Percentiles rank a stretch among this genome's conserved stretches.
phyloP scores from a whole-genome alignment of 768 basidiomycete genomes.

The Mycena maculata region DNA sequence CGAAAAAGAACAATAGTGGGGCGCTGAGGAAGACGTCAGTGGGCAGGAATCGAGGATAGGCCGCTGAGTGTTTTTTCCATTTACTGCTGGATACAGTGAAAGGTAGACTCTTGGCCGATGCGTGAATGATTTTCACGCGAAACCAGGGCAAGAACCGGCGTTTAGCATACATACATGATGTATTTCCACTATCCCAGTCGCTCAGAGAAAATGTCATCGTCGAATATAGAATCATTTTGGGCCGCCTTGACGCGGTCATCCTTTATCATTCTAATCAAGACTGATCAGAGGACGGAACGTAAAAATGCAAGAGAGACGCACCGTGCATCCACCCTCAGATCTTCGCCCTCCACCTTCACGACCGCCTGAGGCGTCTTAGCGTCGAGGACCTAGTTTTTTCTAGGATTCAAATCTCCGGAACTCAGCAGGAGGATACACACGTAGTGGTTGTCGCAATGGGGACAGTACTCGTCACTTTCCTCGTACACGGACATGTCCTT shows the following conservation, averaged over 20 bases:
- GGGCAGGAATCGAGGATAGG: too few relatives aligned
- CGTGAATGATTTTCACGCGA: neutral
- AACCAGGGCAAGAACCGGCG: neutral
- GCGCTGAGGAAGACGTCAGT: too few relatives aligned
- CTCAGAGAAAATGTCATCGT: constrained; percentile 62
- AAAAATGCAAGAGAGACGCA: constrained; percentile 50
- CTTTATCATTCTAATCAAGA: constrained; percentile 78
- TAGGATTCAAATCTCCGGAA: neutral
- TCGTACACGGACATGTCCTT: constrained; percentile 95
- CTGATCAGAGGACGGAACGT: constrained; percentile 14
- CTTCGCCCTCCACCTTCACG: constrained; percentile 90
- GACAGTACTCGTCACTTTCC: constrained; percentile 98
- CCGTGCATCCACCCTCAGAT: constrained; percentile 89
- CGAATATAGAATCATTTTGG: constrained; percentile 70
- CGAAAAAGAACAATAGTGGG: too few relatives aligned
- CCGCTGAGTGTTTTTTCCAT: too few relatives aligned
- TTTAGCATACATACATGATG: constrained; percentile 1
- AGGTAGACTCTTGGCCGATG: too few relatives aligned
- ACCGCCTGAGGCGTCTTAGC: constrained; percentile 92
- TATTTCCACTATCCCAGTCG: constrained; percentile 23
- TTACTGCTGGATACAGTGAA: too few relatives aligned
- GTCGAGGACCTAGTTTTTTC: constrained; percentile 77
- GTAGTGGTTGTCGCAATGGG: constrained; percentile 98
- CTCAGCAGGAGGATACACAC: constrained; percentile 58
- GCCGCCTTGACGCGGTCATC: constrained; percentile 79